Evolutionary conservation across 352 stramenopile genomes (phyloP).

Genomic region (Phytophthora pistaciae): DNA sequence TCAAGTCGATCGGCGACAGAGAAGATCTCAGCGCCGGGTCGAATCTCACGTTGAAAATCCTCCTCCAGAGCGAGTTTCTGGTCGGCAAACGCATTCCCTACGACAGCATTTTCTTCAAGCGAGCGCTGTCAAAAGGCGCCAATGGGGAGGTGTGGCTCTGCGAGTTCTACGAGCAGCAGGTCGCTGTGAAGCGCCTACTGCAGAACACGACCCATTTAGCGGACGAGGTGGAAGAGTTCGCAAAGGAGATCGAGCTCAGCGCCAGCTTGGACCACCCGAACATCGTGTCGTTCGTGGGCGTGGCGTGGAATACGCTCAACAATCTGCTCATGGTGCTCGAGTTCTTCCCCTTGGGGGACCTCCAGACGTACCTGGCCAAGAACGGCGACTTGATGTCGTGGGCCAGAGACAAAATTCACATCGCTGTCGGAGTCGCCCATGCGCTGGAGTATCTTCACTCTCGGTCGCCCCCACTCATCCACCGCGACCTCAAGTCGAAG

Average conservation of each 20-base stretch:
- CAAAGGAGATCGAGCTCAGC: slow-evolving; percentile 45
- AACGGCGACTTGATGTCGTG: slow-evolving; percentile 35
- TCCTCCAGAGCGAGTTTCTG: slow-evolving; percentile 22
- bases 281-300: slow-evolving; percentile 44
- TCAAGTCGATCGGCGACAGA: slow-evolving; percentile 4
- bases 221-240: slow-evolving; percentile 46
- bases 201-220: slow-evolving; percentile 33
- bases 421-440: slow-evolving; percentile 41
- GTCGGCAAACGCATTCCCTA: slow-evolving; percentile 29
- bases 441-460: slow-evolving; percentile 46
- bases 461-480: slow-evolving; percentile 33
- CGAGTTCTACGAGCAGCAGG: slow-evolving; percentile 31
- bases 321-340: slow-evolving; percentile 56
- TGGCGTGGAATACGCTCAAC: slow-evolving; percentile 60
- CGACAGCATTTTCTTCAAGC: slow-evolving; percentile 36
- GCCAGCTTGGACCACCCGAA: slow-evolving; percentile 43
- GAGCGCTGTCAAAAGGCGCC: slow-evolving; percentile 46
- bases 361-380: slow-evolving; percentile 44
- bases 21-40: slow-evolving; percentile 8
- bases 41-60: slow-evolving; percentile 26
- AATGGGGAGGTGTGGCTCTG: slow-evolving; percentile 64
- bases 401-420: slow-evolving; percentile 41
- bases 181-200: slow-evolving; percentile 57
- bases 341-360: slow-evolving; percentile 49
- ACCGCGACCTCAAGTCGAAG: slow-evolving; percentile 53